Base-by-base conservation (phyloP, 2,329 filamentous ascomycete genomes). In the Endoconidiophora polonica region DNA sequence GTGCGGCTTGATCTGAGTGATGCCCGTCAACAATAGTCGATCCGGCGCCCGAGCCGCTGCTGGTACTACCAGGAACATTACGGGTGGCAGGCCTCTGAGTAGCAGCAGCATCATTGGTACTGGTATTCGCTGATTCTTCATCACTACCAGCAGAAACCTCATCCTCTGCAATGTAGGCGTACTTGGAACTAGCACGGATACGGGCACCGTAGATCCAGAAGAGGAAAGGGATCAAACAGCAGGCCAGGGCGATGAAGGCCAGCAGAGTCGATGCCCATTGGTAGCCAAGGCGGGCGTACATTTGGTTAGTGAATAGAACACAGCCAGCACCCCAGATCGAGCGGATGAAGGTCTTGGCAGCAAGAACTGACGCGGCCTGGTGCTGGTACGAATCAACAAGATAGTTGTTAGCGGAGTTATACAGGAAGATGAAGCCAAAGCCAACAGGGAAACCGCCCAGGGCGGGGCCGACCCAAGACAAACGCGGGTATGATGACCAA, bases 341-440 rank as follows among this genome's bases (percentile, higher is more conserved):
- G 22, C 84, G 75, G 52, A 90, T 69, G 59, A 78, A 88, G 0
- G 84, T 90, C 70, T 90, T 90, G 38, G 84, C 83, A 0, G 85
- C 85, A 2, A 90, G 73, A 0, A 83, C 84, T 0, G 81, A 86
- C 1, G 86, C 85, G 1, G 86, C 86, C 63, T 88, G 83, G 65
- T 76, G 71, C 63, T 76, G 72, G 65, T 76, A 77, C 14, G 71
- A 72, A 61, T 77, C 73, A 60, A 77, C 73, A 24, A 83, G 72
- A 65, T 84, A 84, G 66, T 83, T 83, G 64, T 83, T 84, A 58
- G 79, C 79, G 7, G 81, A 72, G 67, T 87, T 87, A 69, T 87
- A 88, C 22, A 88, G 68, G 68, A 87, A 86, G 63, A 87, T 86
- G 67, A 87, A 86, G 53, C 83, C 83, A 58, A 87, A 86, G 9